Evolutionary conservation across 2,329 filamentous ascomycete species (phyloP).

Genomic region (Hypoxylon sp.): DNA sequence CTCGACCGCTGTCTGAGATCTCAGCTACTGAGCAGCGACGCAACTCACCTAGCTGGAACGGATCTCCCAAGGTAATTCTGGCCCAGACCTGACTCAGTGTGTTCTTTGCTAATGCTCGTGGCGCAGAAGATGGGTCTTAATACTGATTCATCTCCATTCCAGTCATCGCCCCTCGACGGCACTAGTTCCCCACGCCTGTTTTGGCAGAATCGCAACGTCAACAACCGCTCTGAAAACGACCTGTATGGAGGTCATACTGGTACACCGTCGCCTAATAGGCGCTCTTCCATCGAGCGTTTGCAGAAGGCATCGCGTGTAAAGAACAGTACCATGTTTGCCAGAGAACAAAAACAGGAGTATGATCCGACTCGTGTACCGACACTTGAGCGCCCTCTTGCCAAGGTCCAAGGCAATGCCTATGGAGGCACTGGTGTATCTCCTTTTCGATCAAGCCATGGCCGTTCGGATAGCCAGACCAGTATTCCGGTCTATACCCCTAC

Average conservation of each 20-base stretch:
- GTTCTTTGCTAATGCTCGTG: slow-evolving; percentile 52
- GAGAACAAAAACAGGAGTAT: slow-evolving; percentile 93
- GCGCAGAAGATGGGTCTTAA: slow-evolving; percentile 76
- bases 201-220: slow-evolving; percentile 85
- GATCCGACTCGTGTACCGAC: slow-evolving; percentile 83
- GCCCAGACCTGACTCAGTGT: slow-evolving; percentile 28
- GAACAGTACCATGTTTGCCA: slow-evolving; percentile 97
- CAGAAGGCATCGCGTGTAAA: slow-evolving; percentile 96
- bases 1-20: slow-evolving; percentile 89
- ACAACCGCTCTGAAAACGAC: slow-evolving; percentile 78
- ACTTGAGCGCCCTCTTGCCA: slow-evolving; percentile 85
- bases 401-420: slow-evolving; percentile 80
- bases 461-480: slow-evolving; percentile 72
- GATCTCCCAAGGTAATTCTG: slow-evolving; percentile 75
- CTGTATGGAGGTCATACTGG: slow-evolving; percentile 70
- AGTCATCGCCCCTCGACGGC: slow-evolving; percentile 81
- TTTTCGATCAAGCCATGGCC: slow-evolving; percentile 66
- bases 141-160: slow-evolving; percentile 85
- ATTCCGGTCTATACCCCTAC: slow-evolving; percentile 72
- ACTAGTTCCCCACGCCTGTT: slow-evolving; percentile 86
- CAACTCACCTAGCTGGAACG: slow-evolving; percentile 94
- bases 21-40: slow-evolving; percentile 86
- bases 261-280: slow-evolving; percentile 80
- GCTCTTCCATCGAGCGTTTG: slow-evolving; percentile 94
- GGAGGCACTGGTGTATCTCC: slow-evolving; percentile 70